Evolutionary conservation across 2,329 filamentous ascomycete species (phyloP), one percentile per base, ranked within the genome.

Genomic region (Tolypocladium sp.): DNA sequence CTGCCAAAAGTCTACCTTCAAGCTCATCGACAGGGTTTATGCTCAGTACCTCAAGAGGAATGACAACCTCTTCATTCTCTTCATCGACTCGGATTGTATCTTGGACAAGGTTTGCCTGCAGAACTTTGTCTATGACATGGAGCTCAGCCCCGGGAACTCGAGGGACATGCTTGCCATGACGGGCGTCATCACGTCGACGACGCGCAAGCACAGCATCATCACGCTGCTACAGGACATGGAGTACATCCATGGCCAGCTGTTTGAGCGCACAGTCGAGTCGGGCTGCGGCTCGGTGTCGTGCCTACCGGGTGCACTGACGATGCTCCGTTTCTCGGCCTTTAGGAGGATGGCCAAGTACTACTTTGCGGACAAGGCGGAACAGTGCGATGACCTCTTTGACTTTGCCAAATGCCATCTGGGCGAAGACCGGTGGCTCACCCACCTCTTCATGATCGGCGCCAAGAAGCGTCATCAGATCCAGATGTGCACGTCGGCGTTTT

Each of bases 121-220:
- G 71, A 97, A 97, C 73, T 97, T 97, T 74, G 90, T 97, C 77
- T 97, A 94, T 74, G 93, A 97, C 71, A 97, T 97, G 94, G 92
- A 97, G 74, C 80, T 97, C 61, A 96, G 93, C 73, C 93, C 93
- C 1, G 92, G 92, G 58, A 96, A 92, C 75, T 86, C 90, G 69
- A 86, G 87, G 69, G 91, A 95, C 71, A 97, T 96, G 91, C 80
- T 97, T 69, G 93, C 93, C 57, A 97, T 97, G 91, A 97, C 93
- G 17, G 93, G 93, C 38, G 90, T 97, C 69, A 97, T 97, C 69
- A 97, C 93, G 2, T 93, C 92, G 1, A 97, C 92, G 0, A 96
- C 93, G 0, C 84, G 88, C 67, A 94, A 90, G 67, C 89, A 95
- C 71, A 91, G 89, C 65, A 78, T 97, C 59, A 90, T 97, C 68